Percentiles rank a stretch among this genome's conserved stretches.
These are phyloP conservation scores for Bidens hawaiensis DNA, from an alignment of 140 eudicot genomes.

Conservation along the genomic window DNA sequence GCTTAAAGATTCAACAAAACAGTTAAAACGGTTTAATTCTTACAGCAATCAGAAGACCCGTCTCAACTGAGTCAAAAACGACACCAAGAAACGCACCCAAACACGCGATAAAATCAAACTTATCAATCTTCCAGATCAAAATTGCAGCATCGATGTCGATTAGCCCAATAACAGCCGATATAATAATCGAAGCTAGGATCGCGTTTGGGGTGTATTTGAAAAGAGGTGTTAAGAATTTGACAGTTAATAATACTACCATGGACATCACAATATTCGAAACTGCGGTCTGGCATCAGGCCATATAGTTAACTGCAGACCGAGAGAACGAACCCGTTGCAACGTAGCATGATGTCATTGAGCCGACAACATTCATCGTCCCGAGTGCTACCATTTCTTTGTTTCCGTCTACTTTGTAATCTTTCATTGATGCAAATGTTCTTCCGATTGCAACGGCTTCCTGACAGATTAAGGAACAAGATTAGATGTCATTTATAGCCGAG, in stretches of 20 bases:
- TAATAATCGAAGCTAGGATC: slow-evolving; percentile 72
- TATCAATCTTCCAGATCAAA: slow-evolving; percentile 79
- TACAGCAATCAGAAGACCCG: slow-evolving; percentile 86
- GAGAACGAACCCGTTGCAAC: slow-evolving; percentile 88
- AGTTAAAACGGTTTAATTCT: slow-evolving; percentile 17
- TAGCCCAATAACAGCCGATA: slow-evolving; percentile 75
- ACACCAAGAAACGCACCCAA: slow-evolving; percentile 91
- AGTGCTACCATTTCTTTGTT: slow-evolving; percentile 93
- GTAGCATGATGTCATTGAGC: slow-evolving; percentile 90
- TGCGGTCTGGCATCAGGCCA: slow-evolving; percentile 90
- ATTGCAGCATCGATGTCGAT: slow-evolving; percentile 65
- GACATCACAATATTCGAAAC: slow-evolving; percentile 90
- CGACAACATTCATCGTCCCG: slow-evolving; percentile 72
- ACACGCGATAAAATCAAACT: slow-evolving; percentile 77
- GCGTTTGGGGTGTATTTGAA: slow-evolving; percentile 86
- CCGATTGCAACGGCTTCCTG: slow-evolving; percentile 97
- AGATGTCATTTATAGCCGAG: too few species aligned
- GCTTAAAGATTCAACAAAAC: too few species aligned
- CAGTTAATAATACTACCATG: slow-evolving; percentile 49
- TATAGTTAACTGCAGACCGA: slow-evolving; percentile 77
- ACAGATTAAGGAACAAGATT: not conserved
- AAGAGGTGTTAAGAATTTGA: slow-evolving; percentile 70
- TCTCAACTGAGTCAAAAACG: slow-evolving; percentile 67
- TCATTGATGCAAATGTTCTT: slow-evolving; percentile 84
- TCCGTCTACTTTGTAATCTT: slow-evolving; percentile 75